These are phyloP conservation scores for Globisporangium paddicum DNA, from an alignment of 352 stramenopile species.

Conservation along the genomic window DNA sequence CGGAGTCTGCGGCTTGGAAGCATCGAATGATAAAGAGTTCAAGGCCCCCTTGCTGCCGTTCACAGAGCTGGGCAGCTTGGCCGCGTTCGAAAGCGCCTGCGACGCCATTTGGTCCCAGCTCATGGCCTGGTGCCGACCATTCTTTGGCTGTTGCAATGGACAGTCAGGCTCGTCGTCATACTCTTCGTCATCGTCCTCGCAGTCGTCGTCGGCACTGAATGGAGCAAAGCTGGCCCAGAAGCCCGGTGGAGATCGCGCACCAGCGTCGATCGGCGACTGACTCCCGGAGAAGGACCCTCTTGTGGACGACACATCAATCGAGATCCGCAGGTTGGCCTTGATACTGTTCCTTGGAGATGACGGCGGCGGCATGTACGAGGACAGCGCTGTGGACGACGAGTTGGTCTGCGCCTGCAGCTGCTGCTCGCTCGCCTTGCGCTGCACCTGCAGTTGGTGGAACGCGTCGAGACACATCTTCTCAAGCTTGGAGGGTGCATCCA, in stretches of 20 bases:
- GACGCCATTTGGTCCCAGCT: constrained; percentile 61
- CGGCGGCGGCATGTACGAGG: neutral
- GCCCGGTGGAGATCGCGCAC: constrained; percentile 55
- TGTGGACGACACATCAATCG: constrained; percentile 40
- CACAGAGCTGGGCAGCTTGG: constrained; percentile 13
- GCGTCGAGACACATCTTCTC: constrained; percentile 67
- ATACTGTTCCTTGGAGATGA: constrained; percentile 7
- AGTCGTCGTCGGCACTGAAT: constrained; percentile 53
- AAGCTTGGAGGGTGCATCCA: constrained; percentile 64
- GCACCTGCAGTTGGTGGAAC: constrained; percentile 49
- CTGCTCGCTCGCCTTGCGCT: constrained; percentile 9
- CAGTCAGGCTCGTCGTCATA: constrained; percentile 13
- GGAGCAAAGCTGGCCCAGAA: constrained; percentile 78
- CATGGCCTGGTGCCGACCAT: neutral
- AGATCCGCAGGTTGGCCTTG: constrained; percentile 39
- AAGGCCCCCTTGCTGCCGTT: neutral
- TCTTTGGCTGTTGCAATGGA: neutral
- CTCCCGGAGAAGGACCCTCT: constrained; percentile 14
- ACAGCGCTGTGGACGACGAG: neutral
- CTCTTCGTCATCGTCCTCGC: constrained; percentile 39
- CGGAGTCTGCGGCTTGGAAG: neutral
- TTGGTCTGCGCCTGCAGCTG: neutral
- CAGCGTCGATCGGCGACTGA: constrained; percentile 32
- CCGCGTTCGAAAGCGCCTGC: constrained; percentile 42
- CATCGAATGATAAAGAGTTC: neutral